Base-by-base conservation (phyloP, 129 eudicot species). In the Saussurea involucrata region DNA sequence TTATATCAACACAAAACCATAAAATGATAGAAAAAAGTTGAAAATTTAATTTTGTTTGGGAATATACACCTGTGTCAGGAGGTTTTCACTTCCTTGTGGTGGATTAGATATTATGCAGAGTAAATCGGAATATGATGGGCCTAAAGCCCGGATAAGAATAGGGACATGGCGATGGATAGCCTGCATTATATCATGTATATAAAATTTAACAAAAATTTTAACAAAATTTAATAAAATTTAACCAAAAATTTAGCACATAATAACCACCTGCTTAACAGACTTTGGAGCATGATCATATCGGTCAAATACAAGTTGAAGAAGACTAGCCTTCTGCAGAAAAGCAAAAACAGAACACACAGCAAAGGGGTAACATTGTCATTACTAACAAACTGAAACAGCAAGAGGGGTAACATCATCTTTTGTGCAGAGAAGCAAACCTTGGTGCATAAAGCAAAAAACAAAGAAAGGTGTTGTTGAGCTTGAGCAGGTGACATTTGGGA, bases 111-210 rank as follows among this genome's bases (percentile, higher is more conserved):
- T 95, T 85, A 95, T 92, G 27, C 66, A 80, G 68, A 92, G 97
- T 84, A 95, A 69, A 71, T 95, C 94, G 0, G 90, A 80, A 85
- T 81, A 85, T 34, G 96, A 92, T 33, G 99, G 83, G 32, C 91
- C 97, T 58, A 92, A 79, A 68, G 96, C 85, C 88, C 99, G 88
- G 36, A 92, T 85, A 71, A 92, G 88, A 80, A 86, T 79, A 75
- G 96, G 90, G 53, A 92, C 87, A 81, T 92, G 97, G 66, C 96
- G 97, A 87, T 89, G 95, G 36, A 95, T 77, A 80, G 92, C 99
- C 99, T 95, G 86, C 84, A 81, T 40, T 24, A 76, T n/a, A 69
- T 69, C 53, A 71, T n/a, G n/a, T n/a, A n/a, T n/a, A 36, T 21
- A 18, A 10, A 60, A 6, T n/a, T 34, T n/a, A 66, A 31, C n/a